Conservation (phyloP, 2,329 filamentous ascomycete species). For the Aphanocladium album region DNA sequence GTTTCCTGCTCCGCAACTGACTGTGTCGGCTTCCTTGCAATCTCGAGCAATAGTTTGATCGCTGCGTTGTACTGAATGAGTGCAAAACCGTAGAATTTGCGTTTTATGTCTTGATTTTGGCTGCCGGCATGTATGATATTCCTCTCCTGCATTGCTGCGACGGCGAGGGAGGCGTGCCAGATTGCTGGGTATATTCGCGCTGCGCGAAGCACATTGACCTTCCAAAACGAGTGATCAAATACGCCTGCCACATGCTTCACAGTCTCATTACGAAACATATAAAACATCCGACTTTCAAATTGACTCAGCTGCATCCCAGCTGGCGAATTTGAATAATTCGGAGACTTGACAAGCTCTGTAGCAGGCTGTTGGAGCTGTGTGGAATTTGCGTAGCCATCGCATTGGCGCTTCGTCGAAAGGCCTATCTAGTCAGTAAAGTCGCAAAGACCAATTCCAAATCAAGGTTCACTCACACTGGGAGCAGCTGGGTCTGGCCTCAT, state of each 20-base stretch:
- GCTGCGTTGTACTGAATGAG: neutral
- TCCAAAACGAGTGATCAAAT: neutral
- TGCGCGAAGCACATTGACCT: neutral
- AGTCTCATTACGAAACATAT: neutral
- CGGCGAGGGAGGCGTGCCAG: neutral
- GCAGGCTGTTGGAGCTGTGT: neutral
- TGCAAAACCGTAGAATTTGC: neutral
- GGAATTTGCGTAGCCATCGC: neutral
- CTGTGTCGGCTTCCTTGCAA: neutral
- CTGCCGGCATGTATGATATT: neutral
- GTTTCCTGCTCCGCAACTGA: neutral
- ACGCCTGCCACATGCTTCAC: neutral
- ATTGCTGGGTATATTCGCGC: neutral
- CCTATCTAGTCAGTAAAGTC: slow-evolving; percentile 12
- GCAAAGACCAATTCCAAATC: slow-evolving; percentile 18
- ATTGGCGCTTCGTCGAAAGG: slow-evolving; percentile 12
- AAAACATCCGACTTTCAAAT: neutral
- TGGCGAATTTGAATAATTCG: neutral
- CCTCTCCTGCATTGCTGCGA: neutral
- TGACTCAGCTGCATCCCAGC: neutral
- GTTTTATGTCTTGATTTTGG: neutral
- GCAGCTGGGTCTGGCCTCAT: slow-evolving; percentile 20
- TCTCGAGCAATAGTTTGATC: neutral
- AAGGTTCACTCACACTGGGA: neutral
- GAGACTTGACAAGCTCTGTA: neutral